These are phyloP conservation scores for Viridothelium virens DNA, from an alignment of 495 filamentous ascomycete genomes.

Conservation along the genomic window DNA sequence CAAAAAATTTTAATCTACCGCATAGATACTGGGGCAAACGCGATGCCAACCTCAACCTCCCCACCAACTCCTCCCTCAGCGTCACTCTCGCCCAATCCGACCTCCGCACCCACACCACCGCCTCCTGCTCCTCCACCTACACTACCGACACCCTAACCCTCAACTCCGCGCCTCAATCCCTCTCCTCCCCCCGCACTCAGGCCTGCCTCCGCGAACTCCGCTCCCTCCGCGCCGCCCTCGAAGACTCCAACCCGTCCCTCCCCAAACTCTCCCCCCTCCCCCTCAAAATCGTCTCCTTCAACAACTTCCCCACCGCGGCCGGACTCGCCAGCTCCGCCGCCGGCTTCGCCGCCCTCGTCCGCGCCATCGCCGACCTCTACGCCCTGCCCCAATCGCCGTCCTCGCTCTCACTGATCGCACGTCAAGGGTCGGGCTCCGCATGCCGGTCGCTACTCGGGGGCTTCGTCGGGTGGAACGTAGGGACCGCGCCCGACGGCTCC, in stretches of 20 bases:
- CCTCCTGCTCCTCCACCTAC: constrained; percentile 77
- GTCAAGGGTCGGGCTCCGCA: constrained; percentile 92
- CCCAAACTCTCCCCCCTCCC: constrained; percentile 67
- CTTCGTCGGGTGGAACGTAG: constrained; percentile 89
- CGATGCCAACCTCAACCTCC: constrained; percentile 83
- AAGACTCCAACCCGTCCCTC: constrained; percentile 58
- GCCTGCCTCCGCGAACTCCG: constrained; percentile 86
- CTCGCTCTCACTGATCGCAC: constrained; percentile 77
- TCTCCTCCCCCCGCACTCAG: constrained; percentile 78
- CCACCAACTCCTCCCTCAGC: constrained; percentile 93
- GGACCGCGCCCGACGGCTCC: constrained; percentile 59
- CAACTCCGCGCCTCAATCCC: constrained; percentile 74
- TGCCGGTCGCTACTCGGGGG: constrained; percentile 88
- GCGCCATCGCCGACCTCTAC: constrained; percentile 88
- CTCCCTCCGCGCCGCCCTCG: constrained; percentile 62
- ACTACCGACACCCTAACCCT: constrained; percentile 70
- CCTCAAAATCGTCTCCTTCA: constrained; percentile 78
- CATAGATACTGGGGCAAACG: constrained; percentile 96
- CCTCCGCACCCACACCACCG: constrained; percentile 90
- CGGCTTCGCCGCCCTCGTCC: constrained; percentile 88
- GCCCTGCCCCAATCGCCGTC: constrained; percentile 66
- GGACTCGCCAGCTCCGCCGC: constrained; percentile 88
- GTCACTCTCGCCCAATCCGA: constrained; percentile 92
- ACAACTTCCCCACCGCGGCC: constrained; percentile 99
- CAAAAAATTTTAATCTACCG: neutral